Percentiles rank a stretch among this genome's conserved stretches.
Evolutionary conservation across 331 rosid species (phyloP).

Genomic region (Erythrophleum ivorense): DNA sequence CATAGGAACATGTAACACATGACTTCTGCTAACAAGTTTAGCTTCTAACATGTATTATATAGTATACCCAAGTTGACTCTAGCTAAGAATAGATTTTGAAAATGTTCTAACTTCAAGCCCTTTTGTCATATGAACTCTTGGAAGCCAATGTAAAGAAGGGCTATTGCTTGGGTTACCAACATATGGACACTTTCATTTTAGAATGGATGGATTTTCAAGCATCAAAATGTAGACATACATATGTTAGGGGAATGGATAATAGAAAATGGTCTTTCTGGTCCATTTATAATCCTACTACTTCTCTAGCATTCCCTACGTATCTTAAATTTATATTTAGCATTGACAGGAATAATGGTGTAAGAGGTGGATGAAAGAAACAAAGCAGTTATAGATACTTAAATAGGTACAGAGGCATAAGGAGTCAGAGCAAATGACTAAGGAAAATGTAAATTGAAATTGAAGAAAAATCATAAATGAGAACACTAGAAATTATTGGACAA

Average conservation of each 20-base stretch:
- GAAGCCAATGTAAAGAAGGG: neutral
- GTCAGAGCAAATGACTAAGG: neutral
- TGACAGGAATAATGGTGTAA: neutral
- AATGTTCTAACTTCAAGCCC: neutral
- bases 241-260: neutral
- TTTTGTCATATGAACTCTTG: neutral
- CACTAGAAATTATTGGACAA: too few relatives aligned
- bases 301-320: neutral
- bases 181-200: neutral
- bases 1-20: neutral
- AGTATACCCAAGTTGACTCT: conserved; percentile 3
- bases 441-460: neutral
- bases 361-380: neutral
- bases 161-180: neutral
- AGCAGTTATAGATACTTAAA: neutral
- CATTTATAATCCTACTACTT: neutral
- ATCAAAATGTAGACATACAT: too few relatives aligned
- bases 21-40: conserved; percentile 28
- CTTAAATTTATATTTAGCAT: neutral
- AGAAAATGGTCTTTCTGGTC: neutral
- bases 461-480: neutral
- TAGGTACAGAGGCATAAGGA: neutral
- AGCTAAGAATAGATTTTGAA: conserved; percentile 16
- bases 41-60: conserved; percentile 5
- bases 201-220: neutral